phyloP scores from a whole-genome alignment of 2,329 filamentous ascomycete genomes.

The Rutstroemia sp. region DNA sequence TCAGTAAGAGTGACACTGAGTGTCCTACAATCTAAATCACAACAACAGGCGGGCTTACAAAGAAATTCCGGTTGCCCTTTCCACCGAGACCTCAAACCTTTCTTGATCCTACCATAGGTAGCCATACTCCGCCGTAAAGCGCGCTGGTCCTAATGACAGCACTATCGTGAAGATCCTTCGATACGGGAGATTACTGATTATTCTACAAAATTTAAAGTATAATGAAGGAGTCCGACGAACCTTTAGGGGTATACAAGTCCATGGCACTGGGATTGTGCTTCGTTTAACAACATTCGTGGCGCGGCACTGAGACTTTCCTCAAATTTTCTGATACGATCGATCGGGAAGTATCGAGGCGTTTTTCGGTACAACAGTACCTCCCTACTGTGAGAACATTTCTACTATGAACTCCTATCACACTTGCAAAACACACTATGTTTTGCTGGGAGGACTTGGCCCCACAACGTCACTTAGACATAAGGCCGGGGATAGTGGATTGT shows the following conservation, averaged over 20 bases:
- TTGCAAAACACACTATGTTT: not conserved
- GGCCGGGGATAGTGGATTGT: not conserved
- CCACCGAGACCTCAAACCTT: too few species aligned
- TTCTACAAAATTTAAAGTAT: too few species aligned
- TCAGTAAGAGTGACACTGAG: too few species aligned
- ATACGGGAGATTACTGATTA: too few species aligned
- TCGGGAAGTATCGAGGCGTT: not conserved
- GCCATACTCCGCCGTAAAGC: too few species aligned
- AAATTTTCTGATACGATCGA: not conserved
- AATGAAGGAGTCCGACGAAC: too few species aligned
- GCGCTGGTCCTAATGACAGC: too few species aligned
- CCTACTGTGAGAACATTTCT: not conserved
- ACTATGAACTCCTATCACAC: not conserved
- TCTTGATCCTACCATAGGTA: too few species aligned
- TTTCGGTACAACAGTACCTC: not conserved
- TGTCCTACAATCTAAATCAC: too few species aligned
- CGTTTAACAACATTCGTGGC: not conserved
- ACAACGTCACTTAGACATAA: not conserved
- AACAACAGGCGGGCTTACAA: too few species aligned
- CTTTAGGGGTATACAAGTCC: not conserved
- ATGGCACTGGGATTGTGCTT: not conserved
- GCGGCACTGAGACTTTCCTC: not conserved
- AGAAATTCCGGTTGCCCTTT: too few species aligned
- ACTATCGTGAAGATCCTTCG: too few species aligned
- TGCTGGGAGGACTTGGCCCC: not conserved